Evolutionary conservation across 352 stramenopile genomes (phyloP), one percentile per base, ranked within the genome.

Genomic region (Phytopythium cucurbitacearum): DNA sequence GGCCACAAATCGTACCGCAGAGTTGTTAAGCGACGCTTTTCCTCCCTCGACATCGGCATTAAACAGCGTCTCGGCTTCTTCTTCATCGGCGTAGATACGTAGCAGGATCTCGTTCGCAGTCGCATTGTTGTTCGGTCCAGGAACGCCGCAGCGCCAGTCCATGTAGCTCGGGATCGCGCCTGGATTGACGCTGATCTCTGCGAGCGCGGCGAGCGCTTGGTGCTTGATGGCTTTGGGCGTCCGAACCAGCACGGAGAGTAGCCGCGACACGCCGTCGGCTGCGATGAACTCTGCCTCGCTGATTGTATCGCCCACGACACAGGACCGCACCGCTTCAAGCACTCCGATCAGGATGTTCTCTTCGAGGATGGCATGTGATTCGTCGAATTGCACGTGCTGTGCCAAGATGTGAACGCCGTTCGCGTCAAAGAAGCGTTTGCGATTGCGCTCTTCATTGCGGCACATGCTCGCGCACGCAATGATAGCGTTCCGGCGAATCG

Each of bases 161-260:
- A 74, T 48, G 55, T 79, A 93, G 10, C 75, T 89, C 28, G 76
- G 79, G 12, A 89, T 79, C 9, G 81, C 76, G 11, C 73, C 76
- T n/a, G 79, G 76, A 49, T 89, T 87, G 3, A 84, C 75, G 38
- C 74, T 89, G 45, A 90, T 66, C 57, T 91, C 80, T 0, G 80
- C 72, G 6, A 91, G 59, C 5, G 76, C 66, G 9, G 78, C 83
- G 3, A 94, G 60, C 8, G 69, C 58, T 44, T 93, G 83, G 47
- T 80, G 66, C 21, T 82, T 73, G 41, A 91, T 52, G 8, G 73
- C 73, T 37, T 85, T 85, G 0, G 78, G 72, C 6, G 66, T 73
- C 0, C 48, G 35, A 35, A 67, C 74, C 9, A 93, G n/a, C 9
- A 91, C 67, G 5, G 77, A 67, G 16, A 93, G 68, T 13, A 93